A percentile compares a stretch with the other conserved stretches of the same genome.
Conservation (phyloP, 2,329 filamentous ascomycete genomes). For the Kalaharituber pfeilii region DNA sequence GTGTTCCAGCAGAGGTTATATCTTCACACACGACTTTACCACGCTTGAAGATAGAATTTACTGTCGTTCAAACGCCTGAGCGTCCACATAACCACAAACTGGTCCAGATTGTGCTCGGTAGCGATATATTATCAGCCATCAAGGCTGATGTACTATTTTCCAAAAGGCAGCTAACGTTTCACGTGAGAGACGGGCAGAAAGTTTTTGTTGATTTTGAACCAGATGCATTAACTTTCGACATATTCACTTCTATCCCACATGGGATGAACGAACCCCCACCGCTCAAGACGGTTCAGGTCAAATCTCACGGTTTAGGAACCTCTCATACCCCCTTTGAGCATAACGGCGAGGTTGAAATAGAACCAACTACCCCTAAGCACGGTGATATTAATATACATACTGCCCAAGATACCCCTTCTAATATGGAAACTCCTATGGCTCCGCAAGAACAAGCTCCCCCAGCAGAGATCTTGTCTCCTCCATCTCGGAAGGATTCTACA, state of each 20-base stretch:
- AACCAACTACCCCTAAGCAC: neutral
- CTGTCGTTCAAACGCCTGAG: conserved; percentile 35
- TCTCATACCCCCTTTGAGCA: neutral
- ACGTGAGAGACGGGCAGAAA: conserved; percentile 71
- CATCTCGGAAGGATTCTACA: neutral
- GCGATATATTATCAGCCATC: conserved; percentile 67
- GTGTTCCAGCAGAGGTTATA: conserved; percentile 37
- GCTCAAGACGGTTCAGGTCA: neutral
- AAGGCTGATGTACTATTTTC: conserved; percentile 87
- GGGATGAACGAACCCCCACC: too few species aligned
- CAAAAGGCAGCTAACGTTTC: conserved; percentile 72
- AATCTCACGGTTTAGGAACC: too few species aligned
- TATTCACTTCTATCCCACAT: conserved; percentile 37
- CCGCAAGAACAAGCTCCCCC: neutral
- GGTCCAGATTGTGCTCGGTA: conserved; percentile 78
- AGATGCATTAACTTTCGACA: conserved; percentile 58
- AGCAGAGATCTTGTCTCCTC: neutral
- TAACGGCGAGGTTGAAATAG: neutral
- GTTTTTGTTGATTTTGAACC: conserved; percentile 84
- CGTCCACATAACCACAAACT: neutral
- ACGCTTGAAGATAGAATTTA: conserved; percentile 61
- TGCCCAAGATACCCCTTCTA: neutral
- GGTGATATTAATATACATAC: neutral
- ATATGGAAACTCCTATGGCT: too few species aligned
- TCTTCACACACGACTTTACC: conserved; percentile 59